A percentile compares a stretch with the other conserved stretches of the same genome.
phyloP scores from a whole-genome alignment of 352 stramenopile genomes.

The Pythium rhizo-oryzae region DNA sequence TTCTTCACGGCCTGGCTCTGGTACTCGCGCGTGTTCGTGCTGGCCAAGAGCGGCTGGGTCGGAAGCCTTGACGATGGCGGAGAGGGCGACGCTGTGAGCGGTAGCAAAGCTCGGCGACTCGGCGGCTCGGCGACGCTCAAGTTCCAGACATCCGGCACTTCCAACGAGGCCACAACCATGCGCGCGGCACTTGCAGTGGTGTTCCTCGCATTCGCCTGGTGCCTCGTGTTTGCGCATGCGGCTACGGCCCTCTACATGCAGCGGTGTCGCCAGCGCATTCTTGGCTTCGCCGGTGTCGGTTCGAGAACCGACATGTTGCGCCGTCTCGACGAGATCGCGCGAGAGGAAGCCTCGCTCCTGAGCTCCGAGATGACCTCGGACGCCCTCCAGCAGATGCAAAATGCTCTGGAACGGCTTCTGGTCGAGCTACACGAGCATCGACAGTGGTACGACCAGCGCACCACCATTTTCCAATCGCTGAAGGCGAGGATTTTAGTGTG shows the following conservation, averaged over 20 bases:
- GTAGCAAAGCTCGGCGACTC: neutral
- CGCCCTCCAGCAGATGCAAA: constrained; percentile 16
- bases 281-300: constrained; percentile 11
- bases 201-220: constrained; percentile 1
- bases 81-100: constrained; percentile 2
- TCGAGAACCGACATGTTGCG: constrained; percentile 8
- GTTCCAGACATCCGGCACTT: neutral
- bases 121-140: constrained; percentile 4
- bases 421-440: too few species aligned
- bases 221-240: constrained; percentile 7
- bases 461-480: too few species aligned
- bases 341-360: constrained; percentile 7
- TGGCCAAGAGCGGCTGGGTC: constrained; percentile 5
- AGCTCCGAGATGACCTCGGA: constrained; percentile 13
- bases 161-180: constrained; percentile 2
- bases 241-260: constrained; percentile 6
- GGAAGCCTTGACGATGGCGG: neutral
- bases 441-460: too few species aligned
- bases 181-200: constrained; percentile 1
- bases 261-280: constrained; percentile 12
- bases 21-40: constrained; percentile 3
- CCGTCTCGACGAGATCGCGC: constrained; percentile 3
- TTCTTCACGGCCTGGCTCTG: constrained; percentile 22
- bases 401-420: too few species aligned
- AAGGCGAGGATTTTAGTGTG: too few species aligned